Base-by-base conservation (phyloP, 352 stramenopile genomes). In the Globisporangium cystogenes region DNA sequence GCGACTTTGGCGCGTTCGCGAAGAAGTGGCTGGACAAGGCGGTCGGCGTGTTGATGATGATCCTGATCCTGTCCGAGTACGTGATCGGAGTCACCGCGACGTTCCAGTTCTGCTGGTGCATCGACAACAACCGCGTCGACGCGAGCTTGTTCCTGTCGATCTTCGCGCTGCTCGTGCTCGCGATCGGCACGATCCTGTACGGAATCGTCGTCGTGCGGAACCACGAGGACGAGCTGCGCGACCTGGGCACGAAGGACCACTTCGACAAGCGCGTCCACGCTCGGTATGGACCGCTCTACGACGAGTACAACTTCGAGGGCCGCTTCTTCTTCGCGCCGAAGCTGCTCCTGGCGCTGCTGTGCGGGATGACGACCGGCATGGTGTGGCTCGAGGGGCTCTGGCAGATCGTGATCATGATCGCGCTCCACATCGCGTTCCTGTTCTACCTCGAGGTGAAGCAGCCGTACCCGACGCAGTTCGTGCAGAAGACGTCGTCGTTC, bases 311-410 rank as follows among this genome's bases (percentile, higher is more conserved):
- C 48, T 95, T 88, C 49, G 80, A 93, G 53, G 76, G 78, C 11
- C 84, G 84, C 11, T 95, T 87, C 62, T 95, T 95, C 64, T 95
- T 95, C 55, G 79, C 84, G 6, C 78, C 80, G 7, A 93, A 93
- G 71, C 73, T 95, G 16, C 47, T 93, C 20, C 59, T 95, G 0
- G 80, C 84, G 15, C 46, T 95, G 36, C 43, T 92, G 6, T 88
- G 68, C 41, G 82, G 84, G 39, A 82, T 90, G 65, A 93, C 81
- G 7, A 92, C 82, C 4, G 84, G 84, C 16, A 83, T 91, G 68
- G 71, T 90, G 48, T 89, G 74, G 68, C 79, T 92, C 45, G 15
- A 76, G 26, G 84, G 82, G 20, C 52, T 90, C 26, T 87, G 72
- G 63, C 84, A 95, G 62, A 83, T 92, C 52, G 52, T 86, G 23